Percentiles rank a stretch among this genome's conserved stretches.
Conservation (phyloP, 2,329 filamentous ascomycete species). For the Zasmidium citrigriseum region DNA sequence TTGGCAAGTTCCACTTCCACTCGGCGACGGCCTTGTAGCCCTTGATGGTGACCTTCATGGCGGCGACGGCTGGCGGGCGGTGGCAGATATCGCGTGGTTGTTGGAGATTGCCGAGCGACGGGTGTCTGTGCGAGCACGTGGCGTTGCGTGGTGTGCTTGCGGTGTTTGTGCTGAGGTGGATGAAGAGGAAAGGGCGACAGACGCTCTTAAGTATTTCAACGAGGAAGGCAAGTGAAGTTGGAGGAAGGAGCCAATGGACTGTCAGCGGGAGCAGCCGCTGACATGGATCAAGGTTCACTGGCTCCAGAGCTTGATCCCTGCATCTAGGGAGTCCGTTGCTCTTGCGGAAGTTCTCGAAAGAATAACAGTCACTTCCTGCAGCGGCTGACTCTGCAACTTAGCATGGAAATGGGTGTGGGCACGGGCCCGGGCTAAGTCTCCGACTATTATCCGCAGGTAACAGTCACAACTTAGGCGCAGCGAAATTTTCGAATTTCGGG, state of each 20-base stretch:
- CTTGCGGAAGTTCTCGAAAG: too few relatives aligned
- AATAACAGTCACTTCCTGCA: too few relatives aligned
- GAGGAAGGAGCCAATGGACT: too few relatives aligned
- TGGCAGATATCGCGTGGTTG: background rate
- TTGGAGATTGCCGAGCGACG: background rate
- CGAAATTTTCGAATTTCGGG: too few relatives aligned
- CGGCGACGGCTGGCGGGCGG: slow-evolving; percentile 13
- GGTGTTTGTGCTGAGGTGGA: background rate
- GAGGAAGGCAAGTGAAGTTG: background rate
- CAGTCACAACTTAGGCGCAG: too few relatives aligned
- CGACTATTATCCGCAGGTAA: too few relatives aligned
- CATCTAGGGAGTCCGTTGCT: background rate
- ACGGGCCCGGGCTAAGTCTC: too few relatives aligned
- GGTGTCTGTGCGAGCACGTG: background rate
- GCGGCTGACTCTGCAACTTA: too few relatives aligned
- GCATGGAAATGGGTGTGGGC: too few relatives aligned
- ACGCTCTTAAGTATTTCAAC: background rate
- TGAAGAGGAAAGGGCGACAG: background rate
- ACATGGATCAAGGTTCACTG: too few relatives aligned
- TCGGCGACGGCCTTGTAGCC: slow-evolving; percentile 93
- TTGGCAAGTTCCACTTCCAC: slow-evolving; percentile 96
- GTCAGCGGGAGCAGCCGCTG: too few relatives aligned
- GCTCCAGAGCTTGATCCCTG: background rate
- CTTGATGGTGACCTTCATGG: slow-evolving; percentile 93
- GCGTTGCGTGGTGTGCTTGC: background rate